phyloP scores from a whole-genome alignment of 768 basidiomycete species.

The Amanita brunnescens region DNA sequence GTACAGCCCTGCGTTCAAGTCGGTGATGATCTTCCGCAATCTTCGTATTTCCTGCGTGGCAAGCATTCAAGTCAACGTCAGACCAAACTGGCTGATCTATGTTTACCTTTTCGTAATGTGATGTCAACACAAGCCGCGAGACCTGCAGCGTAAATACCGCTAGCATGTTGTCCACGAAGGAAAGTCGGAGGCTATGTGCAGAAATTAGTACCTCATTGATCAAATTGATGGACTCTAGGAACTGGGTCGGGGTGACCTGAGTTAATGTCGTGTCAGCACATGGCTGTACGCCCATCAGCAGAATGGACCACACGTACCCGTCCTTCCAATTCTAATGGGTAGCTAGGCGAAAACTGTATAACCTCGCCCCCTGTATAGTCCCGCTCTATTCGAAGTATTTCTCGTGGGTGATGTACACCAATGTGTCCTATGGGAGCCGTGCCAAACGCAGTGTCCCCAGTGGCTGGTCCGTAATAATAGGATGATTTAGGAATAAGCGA shows the following conservation, averaged over 20 bases:
- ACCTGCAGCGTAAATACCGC: slow-evolving; percentile 77
- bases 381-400: slow-evolving; percentile 84
- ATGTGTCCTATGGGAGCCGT: slow-evolving; percentile 77
- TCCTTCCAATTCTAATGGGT: slow-evolving; percentile 88
- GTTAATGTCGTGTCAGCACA: background rate
- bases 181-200: slow-evolving; percentile 69
- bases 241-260: slow-evolving; percentile 87
- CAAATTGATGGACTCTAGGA: slow-evolving; percentile 81
- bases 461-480: slow-evolving; percentile 79
- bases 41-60: slow-evolving; percentile 63
- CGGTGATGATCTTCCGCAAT: slow-evolving; percentile 52
- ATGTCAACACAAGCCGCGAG: slow-evolving; percentile 53
- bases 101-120: slow-evolving; percentile 78
- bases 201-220: slow-evolving; percentile 85
- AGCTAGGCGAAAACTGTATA: slow-evolving; percentile 82
- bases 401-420: slow-evolving; percentile 84
- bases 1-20: slow-evolving; percentile 64
- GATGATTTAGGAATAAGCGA: slow-evolving; percentile 66
- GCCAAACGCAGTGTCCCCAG: slow-evolving; percentile 70
- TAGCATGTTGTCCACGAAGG: slow-evolving; percentile 72
- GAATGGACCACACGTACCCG: slow-evolving; percentile 48
- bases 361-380: slow-evolving; percentile 91
- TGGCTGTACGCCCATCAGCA: background rate
- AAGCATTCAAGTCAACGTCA: background rate
- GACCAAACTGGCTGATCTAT: slow-evolving; percentile 3